Percentiles rank a stretch among this genome's conserved stretches.
Evolutionary conservation across 148 eudicot genomes (phyloP).

Genomic region (Drosera capensis): DNA sequence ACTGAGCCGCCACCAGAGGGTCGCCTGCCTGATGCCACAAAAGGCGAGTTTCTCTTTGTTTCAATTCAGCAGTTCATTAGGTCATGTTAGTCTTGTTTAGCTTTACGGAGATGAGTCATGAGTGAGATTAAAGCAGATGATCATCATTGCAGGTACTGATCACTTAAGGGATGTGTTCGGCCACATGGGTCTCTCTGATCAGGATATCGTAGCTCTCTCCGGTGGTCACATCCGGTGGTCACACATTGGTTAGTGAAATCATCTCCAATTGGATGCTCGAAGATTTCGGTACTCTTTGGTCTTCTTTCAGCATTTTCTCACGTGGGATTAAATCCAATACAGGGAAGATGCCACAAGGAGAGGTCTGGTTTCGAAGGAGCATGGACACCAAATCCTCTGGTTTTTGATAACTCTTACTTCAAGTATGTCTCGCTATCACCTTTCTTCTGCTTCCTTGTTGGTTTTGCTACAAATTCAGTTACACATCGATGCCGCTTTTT

Average conservation of each 20-base stretch:
- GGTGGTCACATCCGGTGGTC: slow-evolving; percentile 54
- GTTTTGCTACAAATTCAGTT: background rate
- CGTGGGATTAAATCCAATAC: too few relatives aligned
- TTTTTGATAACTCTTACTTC: slow-evolving; percentile 52
- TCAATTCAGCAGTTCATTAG: background rate
- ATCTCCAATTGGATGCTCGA: background rate
- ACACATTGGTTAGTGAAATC: background rate
- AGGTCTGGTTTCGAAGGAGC: slow-evolving; percentile 50
- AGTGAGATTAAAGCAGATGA: background rate
- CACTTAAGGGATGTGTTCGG: slow-evolving; percentile 46
- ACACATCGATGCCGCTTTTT: background rate
- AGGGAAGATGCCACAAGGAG: slow-evolving; percentile 66
- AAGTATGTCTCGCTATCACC: slow-evolving; percentile 9
- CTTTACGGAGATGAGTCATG: too few relatives aligned
- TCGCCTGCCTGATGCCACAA: slow-evolving; percentile 48
- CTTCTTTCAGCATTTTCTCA: background rate
- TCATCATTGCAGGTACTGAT: slow-evolving; percentile 24
- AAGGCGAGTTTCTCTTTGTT: slow-evolving; percentile 12
- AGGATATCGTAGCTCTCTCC: slow-evolving; percentile 49
- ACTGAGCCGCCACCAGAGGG: slow-evolving; percentile 52
- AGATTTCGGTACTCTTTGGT: background rate
- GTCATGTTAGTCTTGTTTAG: too few relatives aligned
- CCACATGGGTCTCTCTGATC: slow-evolving; percentile 44
- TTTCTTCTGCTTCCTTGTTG: background rate
- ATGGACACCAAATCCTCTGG: slow-evolving; percentile 47